Evolutionary conservation across 306 rosid genomes (phyloP), one percentile per base, ranked within the genome.

Genomic region (Heteromeles arbutifolia): DNA sequence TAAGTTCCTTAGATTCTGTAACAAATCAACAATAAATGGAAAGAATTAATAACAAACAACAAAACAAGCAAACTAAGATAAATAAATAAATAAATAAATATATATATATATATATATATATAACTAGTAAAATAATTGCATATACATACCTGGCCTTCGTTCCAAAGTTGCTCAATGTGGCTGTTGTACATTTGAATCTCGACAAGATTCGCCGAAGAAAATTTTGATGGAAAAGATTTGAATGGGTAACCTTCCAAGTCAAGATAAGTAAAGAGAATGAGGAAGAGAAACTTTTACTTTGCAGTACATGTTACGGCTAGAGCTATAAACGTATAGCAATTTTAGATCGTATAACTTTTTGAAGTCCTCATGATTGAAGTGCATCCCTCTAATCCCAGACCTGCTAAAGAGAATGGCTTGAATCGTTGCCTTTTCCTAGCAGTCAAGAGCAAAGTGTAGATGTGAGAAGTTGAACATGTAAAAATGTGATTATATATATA

Each of bases 321-420:
- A 48, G 17, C 53, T 48, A 48, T 48, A 12, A 48, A 48, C 53
- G 13, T 48, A 34, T 34, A 53, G 10, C 24, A 53, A 6, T 53
- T 22, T 69, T 69, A 84, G 72, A 14, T 81, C 72, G 43, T 26
- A 61, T 80, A 81, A 69, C 6, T 15, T 65, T 73, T 48, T 50
- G 43, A 80, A 84, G 65, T 74, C 65, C 8, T 11, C 25, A 69
- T 72, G 86, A 72, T 68, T 65, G 34, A 75, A 53, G 2, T 17
- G 3, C 3, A 76, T 2, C 44, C 21, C 25, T 15, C 5, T 2
- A 17, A 17, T 39, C 28, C 0, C 0, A 11, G 48, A 7, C 13
- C 14, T 44, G 45, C 65, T 58, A 0, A 74, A 17, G 44, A 45
- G 43, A 32, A 84, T 74, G 48, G 73, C 75, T 58, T 81, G 59